Percentiles rank a stretch among this genome's conserved stretches.
These are phyloP conservation scores for Dactylellina cionopaga DNA, from an alignment of 2,329 filamentous ascomycete species.

Conservation along the genomic window DNA sequence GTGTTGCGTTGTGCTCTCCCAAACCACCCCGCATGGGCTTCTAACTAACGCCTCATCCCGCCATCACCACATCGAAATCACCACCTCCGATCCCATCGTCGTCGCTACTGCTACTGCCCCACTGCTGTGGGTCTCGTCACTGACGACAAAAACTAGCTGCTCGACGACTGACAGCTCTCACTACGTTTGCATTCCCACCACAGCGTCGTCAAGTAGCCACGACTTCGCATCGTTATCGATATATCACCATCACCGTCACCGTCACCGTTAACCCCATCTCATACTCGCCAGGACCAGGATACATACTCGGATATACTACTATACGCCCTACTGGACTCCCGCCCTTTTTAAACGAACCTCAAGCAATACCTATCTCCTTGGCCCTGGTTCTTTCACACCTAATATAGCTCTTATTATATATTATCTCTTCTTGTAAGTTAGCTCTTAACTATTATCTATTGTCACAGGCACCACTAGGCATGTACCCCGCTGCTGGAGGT, in stretches of 20 bases:
- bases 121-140: slow-evolving; percentile 1
- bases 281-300: too few relatives aligned
- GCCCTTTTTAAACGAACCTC: too few relatives aligned
- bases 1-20: slow-evolving; percentile 38
- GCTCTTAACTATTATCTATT: background rate
- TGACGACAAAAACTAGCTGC: slow-evolving; percentile 1
- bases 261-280: background rate
- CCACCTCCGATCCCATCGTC: slow-evolving; percentile 11
- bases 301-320: too few relatives aligned
- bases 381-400: slow-evolving; percentile 12
- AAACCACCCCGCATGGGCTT: slow-evolving; percentile 15
- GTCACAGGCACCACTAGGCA: too few relatives aligned
- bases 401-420: background rate
- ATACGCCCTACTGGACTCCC: too few relatives aligned
- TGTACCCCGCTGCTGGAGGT: slow-evolving; percentile 7
- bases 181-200: background rate
- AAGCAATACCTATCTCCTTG: too few relatives aligned
- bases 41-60: slow-evolving; percentile 14
- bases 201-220: background rate
- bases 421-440: slow-evolving; percentile 10
- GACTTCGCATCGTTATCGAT: background rate
- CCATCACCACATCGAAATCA: slow-evolving; percentile 3
- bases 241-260: background rate
- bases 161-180: slow-evolving; percentile 3
- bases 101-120: slow-evolving; percentile 29